These are phyloP conservation scores for Kokia cookei DNA, from an alignment of 441 rosid genomes.

Conservation along the genomic window DNA sequence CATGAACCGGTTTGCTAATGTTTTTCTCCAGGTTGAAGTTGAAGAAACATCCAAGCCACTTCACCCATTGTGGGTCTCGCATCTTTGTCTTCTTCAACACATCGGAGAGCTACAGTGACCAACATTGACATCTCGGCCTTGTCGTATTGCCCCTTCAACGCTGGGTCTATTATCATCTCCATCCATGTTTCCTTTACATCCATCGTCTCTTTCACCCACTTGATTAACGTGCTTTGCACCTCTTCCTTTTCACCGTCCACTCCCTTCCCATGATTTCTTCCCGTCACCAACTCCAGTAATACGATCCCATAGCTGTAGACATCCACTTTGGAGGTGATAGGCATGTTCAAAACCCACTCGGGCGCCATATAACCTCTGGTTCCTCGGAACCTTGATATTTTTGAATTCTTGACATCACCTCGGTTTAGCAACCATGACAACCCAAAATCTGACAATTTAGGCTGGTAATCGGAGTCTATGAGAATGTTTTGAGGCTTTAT, in stretches of 20 bases:
- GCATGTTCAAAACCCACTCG: too few relatives aligned
- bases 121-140: constrained; percentile 2
- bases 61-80: constrained; percentile 26
- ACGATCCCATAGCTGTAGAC: too few relatives aligned
- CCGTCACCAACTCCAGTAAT: constrained; percentile 24
- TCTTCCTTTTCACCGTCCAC: background rate
- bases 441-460: too few relatives aligned
- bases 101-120: constrained; percentile 17
- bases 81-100: constrained; percentile 27
- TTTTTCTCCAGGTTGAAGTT: background rate
- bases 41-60: constrained; percentile 24
- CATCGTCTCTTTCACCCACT: constrained; percentile 12
- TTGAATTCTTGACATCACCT: too few relatives aligned
- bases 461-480: too few relatives aligned
- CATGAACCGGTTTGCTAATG: background rate
- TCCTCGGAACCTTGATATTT: too few relatives aligned
- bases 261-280: constrained; percentile 3
- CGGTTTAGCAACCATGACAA: too few relatives aligned
- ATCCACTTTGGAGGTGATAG: too few relatives aligned
- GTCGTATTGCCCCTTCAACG: background rate
- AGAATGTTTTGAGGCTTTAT: too few relatives aligned
- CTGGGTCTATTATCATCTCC: constrained; percentile 12
- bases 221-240: background rate
- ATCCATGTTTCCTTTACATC: background rate
- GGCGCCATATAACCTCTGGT: too few relatives aligned